Percentiles rank a stretch among this genome's conserved stretches.
Conservation (phyloP, 2,329 filamentous ascomycete genomes). For the Cladosporium sp. region DNA sequence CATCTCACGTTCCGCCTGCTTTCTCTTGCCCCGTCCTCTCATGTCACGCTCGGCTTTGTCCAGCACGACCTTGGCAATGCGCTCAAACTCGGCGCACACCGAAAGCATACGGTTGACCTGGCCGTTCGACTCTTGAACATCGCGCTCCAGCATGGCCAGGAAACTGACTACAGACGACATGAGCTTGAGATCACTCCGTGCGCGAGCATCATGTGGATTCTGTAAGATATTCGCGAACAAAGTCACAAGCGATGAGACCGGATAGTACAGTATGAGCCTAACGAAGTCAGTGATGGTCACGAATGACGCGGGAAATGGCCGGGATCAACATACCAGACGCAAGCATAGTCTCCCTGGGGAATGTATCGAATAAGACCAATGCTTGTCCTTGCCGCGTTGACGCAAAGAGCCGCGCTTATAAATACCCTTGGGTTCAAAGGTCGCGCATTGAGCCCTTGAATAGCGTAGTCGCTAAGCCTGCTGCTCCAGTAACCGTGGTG, state of each 20-base stretch:
- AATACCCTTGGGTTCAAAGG: constrained; percentile 92
- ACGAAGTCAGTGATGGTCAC: neutral
- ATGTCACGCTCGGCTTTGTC: constrained; percentile 87
- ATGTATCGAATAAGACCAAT: constrained; percentile 95
- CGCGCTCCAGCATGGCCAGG: constrained; percentile 77
- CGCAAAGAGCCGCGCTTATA: constrained; percentile 85
- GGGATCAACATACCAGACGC: constrained; percentile 68
- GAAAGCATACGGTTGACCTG: constrained; percentile 90
- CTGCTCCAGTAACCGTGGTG: constrained; percentile 99
- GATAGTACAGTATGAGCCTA: constrained; percentile 90
- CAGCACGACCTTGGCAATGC: constrained; percentile 83
- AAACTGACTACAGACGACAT: constrained; percentile 94
- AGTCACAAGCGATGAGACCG: constrained; percentile 88
- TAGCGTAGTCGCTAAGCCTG: constrained; percentile 86
- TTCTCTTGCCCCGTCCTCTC: constrained; percentile 74
- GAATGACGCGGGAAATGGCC: constrained; percentile 7
- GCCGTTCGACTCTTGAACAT: constrained; percentile 56
- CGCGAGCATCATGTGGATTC: constrained; percentile 83
- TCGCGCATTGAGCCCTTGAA: constrained; percentile 84
- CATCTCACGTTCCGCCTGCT: constrained; percentile 54
- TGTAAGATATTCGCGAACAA: constrained; percentile 95
- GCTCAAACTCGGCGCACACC: constrained; percentile 92
- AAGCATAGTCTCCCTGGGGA: constrained; percentile 87
- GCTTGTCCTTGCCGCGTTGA: constrained; percentile 83
- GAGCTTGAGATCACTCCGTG: constrained; percentile 78